Base-by-base conservation (phyloP, 2,329 filamentous ascomycete species). In the Fusarium nygamai region DNA sequence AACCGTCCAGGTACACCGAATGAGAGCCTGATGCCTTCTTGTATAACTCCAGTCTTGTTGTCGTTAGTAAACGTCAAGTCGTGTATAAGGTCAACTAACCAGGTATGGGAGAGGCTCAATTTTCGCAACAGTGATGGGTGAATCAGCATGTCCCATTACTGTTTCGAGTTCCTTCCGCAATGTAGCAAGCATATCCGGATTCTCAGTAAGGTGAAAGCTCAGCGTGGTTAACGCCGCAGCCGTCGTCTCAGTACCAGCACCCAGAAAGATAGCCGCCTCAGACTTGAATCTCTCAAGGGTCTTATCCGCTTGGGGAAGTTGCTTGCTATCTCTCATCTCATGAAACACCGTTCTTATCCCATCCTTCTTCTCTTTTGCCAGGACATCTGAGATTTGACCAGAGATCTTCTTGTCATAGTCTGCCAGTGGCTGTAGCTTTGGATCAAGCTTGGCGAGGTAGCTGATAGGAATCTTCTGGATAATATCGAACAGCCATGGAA, bases 311-410 rank as follows among this genome's bases (percentile, higher is more conserved):
- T 43, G 13, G 2, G 46, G 46, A 34, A 61, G 59, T 22, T 61
- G 59, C 14, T 61, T 61, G 59, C 59, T 61, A 19, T 61, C 59
- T 53, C 59, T 38, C 59, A 61, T 61, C 46, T 61, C 46, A 43
- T 61, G 59, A 13, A 61, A 61, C 3, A 61, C 46, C 19, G 59
- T 61, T 8, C 59, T 53, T 2, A 61, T 61, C 2, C 59, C 47
- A 13, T 53, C 59, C 6, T 61, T 51, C 46, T 61, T 61, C 14
- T 53, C 47, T 3, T 61, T 61, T 6, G 46, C 59, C 1, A 61
- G 13, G 8, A 61, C 59, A 5, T 61, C 36, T 14, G 47, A 61
- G 8, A 61, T 61, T 13, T 61, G 59, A 6, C 59, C 47, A 27
- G 59, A 61, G 6, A 61, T 61, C 19, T 53, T 61, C 17, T 61